These are phyloP conservation scores for Arachis hypogaea DNA, from an alignment of 306 rosid genomes.

Conservation along the genomic window DNA sequence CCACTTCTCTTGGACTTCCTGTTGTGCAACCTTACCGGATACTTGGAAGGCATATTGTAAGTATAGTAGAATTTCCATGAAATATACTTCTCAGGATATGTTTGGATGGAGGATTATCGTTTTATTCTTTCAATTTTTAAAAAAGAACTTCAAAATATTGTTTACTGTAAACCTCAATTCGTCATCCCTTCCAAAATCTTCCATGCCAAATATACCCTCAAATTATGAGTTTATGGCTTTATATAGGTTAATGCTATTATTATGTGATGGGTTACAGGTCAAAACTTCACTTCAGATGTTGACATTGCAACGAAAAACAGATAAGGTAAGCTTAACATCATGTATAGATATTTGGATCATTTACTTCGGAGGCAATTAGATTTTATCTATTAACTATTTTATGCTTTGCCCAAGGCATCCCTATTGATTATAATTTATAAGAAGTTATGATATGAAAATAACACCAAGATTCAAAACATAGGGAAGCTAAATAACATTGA, in stretches of 20 bases:
- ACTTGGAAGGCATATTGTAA: constrained; percentile 72
- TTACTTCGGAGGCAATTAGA: constrained; percentile 15
- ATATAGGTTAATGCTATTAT: constrained; percentile 24
- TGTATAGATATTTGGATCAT: constrained; percentile 1
- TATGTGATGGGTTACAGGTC: constrained; percentile 56
- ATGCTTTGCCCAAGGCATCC: background rate
- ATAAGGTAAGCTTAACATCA: constrained; percentile 45
- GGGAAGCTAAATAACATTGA: background rate
- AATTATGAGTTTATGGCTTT: constrained; percentile 8
- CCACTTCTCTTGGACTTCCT: constrained; percentile 95
- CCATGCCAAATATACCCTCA: background rate
- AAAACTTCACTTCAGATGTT: constrained; percentile 91
- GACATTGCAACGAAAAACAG: constrained; percentile 80
- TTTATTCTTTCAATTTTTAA: background rate
- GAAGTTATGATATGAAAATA: too few relatives aligned
- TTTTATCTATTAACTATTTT: background rate
- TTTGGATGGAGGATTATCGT: background rate
- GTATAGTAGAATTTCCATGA: constrained; percentile 44
- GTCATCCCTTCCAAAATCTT: background rate
- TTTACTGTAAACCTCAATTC: background rate
- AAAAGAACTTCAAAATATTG: background rate
- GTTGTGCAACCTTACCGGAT: constrained; percentile 96
- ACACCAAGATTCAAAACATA: background rate
- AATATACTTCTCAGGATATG: constrained; percentile 23
- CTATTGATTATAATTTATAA: too few relatives aligned